Percentiles rank a stretch among this genome's conserved stretches.
Conservation (phyloP, 148 eudicot genomes). For the Rhododendron mucronatum region DNA sequence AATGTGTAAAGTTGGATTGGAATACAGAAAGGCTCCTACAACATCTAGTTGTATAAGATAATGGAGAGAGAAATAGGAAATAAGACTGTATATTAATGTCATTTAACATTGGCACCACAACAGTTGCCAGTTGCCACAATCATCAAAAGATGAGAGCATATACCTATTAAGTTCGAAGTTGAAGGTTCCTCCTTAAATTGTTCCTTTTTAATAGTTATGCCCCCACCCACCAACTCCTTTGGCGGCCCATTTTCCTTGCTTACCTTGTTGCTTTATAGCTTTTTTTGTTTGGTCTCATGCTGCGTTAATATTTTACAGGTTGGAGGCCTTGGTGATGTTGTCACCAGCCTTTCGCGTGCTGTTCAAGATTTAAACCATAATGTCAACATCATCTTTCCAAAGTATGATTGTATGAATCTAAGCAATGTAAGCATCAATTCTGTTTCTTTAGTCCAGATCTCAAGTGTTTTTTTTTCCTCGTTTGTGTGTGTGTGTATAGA, state of each 20-base stretch:
- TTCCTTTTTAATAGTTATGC: not conserved
- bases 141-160: not conserved
- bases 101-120: not conserved
- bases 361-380: slow-evolving; percentile 91
- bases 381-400: slow-evolving; percentile 83
- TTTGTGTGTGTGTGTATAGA: not conserved
- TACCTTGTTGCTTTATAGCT: not conserved
- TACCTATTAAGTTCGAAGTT: not conserved
- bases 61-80: not conserved
- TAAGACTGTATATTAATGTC: not conserved
- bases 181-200: not conserved
- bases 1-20: not conserved
- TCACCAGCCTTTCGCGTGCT: slow-evolving; percentile 96
- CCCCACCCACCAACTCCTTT: not conserved
- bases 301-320: slow-evolving; percentile 51
- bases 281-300: slow-evolving; percentile 1
- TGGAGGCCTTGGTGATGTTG: slow-evolving; percentile 99
- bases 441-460: slow-evolving; percentile 10
- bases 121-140: not conserved
- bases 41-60: not conserved
- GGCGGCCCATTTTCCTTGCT: not conserved
- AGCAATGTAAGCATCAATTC: slow-evolving; percentile 59
- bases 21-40: not conserved
- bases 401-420: slow-evolving; percentile 83
- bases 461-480: not conserved